A percentile compares a stretch with the other conserved stretches of the same genome.
These are phyloP conservation scores for Komagataella kurtzmanii DNA, from an alignment of 805 yeast genomes.

Conservation along the genomic window DNA sequence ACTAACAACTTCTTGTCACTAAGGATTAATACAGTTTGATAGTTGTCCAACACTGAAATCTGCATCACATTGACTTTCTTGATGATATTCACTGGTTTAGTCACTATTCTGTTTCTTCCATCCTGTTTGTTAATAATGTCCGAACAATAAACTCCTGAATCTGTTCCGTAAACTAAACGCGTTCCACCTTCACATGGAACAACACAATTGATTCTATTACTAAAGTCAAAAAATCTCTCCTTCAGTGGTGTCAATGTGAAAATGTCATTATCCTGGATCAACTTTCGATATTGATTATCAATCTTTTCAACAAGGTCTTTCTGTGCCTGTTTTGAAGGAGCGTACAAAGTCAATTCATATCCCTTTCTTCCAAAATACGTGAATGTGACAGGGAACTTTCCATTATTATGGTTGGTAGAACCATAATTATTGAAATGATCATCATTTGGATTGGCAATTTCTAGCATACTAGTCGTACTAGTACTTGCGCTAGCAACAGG, in stretches of 20 bases:
- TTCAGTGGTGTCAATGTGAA: conserved; percentile 67
- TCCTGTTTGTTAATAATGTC: conserved; percentile 35
- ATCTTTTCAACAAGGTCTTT: conserved; percentile 72
- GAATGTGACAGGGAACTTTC: conserved; percentile 35
- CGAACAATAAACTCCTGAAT: conserved; percentile 77
- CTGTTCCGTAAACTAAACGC: conserved; percentile 82
- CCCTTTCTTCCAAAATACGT: conserved; percentile 40
- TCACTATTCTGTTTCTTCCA: conserved; percentile 40
- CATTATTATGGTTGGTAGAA: conserved; percentile 5
- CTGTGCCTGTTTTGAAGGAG: conserved; percentile 47
- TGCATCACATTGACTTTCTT: conserved; percentile 72
- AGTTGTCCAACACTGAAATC: conserved; percentile 84
- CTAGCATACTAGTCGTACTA: not conserved
- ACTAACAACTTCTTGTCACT: conserved; percentile 74
- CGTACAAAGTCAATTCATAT: conserved; percentile 38
- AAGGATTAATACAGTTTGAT: conserved; percentile 66
- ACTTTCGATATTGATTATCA: conserved; percentile 61
- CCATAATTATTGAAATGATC: conserved; percentile 8
- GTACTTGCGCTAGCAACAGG: not conserved
- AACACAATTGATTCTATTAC: conserved; percentile 76
- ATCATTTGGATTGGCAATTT: conserved; percentile 1
- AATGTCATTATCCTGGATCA: conserved; percentile 63
- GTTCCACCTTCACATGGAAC: conserved; percentile 93
- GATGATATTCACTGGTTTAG: conserved; percentile 66
- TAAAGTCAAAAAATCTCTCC: conserved; percentile 60